Evolutionary conservation across 148 eudicot species (phyloP), one percentile per base, ranked within the genome.

Genomic region (Silene conica): DNA sequence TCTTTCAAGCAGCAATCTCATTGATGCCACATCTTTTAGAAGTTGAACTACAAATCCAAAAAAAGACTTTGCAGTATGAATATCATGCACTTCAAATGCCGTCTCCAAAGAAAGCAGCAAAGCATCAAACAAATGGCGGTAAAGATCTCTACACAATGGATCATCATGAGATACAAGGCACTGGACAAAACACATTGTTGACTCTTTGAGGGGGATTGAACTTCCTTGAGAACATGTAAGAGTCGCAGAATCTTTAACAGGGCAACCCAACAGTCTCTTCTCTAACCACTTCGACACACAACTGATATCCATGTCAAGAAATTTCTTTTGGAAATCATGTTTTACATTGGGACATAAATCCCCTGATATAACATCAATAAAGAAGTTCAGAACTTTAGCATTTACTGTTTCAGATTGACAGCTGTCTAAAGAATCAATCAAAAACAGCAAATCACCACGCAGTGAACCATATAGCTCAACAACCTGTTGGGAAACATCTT

Each of bases 221-320:
- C 81, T 83, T 80, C 82, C 93, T 79, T 84, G 85, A 46, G 78
- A 83, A 83, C 84, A 76, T 21, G 81, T 9, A 23, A 74, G 71
- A 54, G 80, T 85, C 56, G 76, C 73, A 22, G 90, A 74, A 78
- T 86, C 83, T 78, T 90, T 89, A n/a, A 67, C 69, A 21, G 72
- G 48, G 38, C 78, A 76, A 81, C 97, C 92, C 67, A 96, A 76
- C 59, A 96, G 83, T 78, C 99, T 86, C 67, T 82, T 85, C 78
- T 90, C 99, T 69, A 92, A 78, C 99, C 99, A 96, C 81, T 85
- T 89, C 56, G 95, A 85, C 38, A 96, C 82, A 82, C 69, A 83
- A 66, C 50, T 74, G 69, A 83, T 77, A 83, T 92, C 91, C 88
- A 88, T 89, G 74, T 72, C 75, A 74, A 83, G 84, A 72, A 96